phyloP scores from a whole-genome alignment of 2,329 filamentous ascomycete species.

The Endothia cerciana region DNA sequence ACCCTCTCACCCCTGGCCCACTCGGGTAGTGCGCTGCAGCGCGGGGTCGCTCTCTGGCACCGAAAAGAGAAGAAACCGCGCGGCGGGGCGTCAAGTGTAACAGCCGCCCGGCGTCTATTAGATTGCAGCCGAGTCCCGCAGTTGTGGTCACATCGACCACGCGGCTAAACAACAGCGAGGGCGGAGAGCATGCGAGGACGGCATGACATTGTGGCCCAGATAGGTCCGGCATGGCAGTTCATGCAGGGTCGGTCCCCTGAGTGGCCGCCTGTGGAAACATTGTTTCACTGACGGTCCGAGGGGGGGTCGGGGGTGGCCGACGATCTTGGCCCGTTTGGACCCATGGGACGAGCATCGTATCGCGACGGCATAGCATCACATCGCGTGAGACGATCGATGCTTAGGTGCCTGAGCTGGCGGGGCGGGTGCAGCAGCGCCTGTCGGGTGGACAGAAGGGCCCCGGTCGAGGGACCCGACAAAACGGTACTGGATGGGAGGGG shows the following conservation, averaged over 20 bases:
- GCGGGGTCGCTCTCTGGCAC: not conserved
- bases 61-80: not conserved
- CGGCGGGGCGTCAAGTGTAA: constrained; percentile 20
- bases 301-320: not conserved
- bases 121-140: not conserved
- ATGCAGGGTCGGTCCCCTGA: constrained; percentile 3
- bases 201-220: too few species aligned
- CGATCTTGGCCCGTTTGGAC: not conserved
- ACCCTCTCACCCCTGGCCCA: not conserved
- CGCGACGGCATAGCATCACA: not conserved
- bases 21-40: too few species aligned
- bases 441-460: not conserved
- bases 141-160: constrained; percentile 10
- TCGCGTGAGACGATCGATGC: not conserved
- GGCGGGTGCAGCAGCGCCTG: not conserved
- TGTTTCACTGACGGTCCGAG: constrained; percentile 20
- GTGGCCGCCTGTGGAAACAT: constrained; percentile 26
- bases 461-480: not conserved
- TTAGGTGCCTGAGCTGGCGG: not conserved
- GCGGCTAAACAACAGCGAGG: constrained; percentile 22
- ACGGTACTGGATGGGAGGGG: not conserved
- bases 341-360: not conserved
- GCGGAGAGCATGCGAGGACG: constrained; percentile 3
- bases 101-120: constrained; percentile 17
- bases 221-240: not conserved